Base-by-base conservation (phyloP, 768 basidiomycete species). In the Exidia glandulosa region DNA sequence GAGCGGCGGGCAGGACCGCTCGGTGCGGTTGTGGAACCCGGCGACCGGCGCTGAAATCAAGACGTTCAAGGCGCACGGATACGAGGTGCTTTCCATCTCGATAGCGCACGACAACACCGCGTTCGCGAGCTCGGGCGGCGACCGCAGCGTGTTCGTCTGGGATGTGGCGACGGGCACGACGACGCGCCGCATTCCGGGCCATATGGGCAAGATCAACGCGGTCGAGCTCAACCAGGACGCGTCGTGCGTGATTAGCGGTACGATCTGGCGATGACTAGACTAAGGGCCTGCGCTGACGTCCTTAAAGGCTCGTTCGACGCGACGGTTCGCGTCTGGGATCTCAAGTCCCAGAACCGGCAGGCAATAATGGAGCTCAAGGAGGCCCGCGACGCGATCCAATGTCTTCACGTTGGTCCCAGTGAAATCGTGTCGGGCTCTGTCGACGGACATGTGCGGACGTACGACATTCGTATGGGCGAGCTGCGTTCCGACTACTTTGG, bases 401-500 rank as follows among this genome's bases (percentile, higher is more conserved):
- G 86, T 19, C 73, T 97, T 32, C 77, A 86, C 63, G 79, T 93
- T 45, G 82, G 79, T 13, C 69, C 80, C 27, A 81, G 83, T 27
- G 81, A 79, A 57, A 81, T 98, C 65, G 75, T 86, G 41, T 78
- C 90, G 2, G 93, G 92, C 9, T 92, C 91, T 2, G 87, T 96
- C 4, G 96, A 99, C 63, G 95, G 96, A 2, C 80, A 87, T 68
- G 84, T 95, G 48, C 83, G 96, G 23, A 91, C 90, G 9, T 97
- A 98, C 72, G 96, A 99, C 72, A 78, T 99, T 32, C 87, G 96
- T 57, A 92, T 88, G 76, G 96, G 96, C 27, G 85, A 95, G 69
- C 74, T 97, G 31, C 83, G 87, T 7, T 81, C 88, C 48, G 96
- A 99, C 71, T 93, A 84, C 68, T 81, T 98, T 64, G 95, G 95